Conservation (phyloP, 331 rosid species). For the Stylosanthes scabra region DNA sequence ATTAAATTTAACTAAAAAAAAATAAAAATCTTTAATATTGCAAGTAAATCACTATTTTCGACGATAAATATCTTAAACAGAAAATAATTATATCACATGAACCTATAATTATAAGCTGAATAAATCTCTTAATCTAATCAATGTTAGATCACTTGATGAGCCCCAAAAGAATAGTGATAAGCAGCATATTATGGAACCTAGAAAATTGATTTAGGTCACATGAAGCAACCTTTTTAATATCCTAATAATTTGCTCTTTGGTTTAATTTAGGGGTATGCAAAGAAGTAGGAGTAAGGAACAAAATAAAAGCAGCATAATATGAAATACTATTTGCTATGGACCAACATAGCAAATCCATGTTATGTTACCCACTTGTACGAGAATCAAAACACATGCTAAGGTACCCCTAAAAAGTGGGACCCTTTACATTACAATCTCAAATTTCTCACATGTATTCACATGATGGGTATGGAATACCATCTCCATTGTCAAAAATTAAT, state of each 20-base stretch:
- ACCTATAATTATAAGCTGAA: slow-evolving; percentile 3
- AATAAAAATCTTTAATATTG: too few species aligned
- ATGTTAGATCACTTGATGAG: slow-evolving; percentile 22
- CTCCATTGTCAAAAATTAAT: slow-evolving; percentile 50
- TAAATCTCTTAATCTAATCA: slow-evolving; percentile 33
- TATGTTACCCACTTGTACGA: slow-evolving; percentile 57
- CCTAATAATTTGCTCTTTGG: slow-evolving; percentile 7
- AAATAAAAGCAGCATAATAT: slow-evolving; percentile 50
- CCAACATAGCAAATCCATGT: slow-evolving; percentile 81
- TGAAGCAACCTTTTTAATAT: slow-evolving; percentile 36
- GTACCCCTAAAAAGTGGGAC: slow-evolving; percentile 57
- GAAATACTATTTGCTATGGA: slow-evolving; percentile 43
- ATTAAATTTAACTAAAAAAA: too few species aligned
- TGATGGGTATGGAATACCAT: slow-evolving; percentile 70
- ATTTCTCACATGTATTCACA: slow-evolving; percentile 76
- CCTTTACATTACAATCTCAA: slow-evolving; percentile 45
- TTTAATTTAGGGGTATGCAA: slow-evolving; percentile 24
- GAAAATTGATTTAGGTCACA: slow-evolving; percentile 31
- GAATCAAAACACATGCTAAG: slow-evolving; percentile 89
- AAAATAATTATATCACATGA: too few species aligned
- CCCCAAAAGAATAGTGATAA: too few species aligned
- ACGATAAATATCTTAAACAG: too few species aligned
- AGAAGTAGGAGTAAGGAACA: slow-evolving; percentile 30
- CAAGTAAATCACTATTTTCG: too few species aligned
- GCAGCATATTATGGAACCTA: not conserved